Base-by-base conservation (phyloP, 2,329 filamentous ascomycete genomes). In the Aspergillus arachidicola region DNA sequence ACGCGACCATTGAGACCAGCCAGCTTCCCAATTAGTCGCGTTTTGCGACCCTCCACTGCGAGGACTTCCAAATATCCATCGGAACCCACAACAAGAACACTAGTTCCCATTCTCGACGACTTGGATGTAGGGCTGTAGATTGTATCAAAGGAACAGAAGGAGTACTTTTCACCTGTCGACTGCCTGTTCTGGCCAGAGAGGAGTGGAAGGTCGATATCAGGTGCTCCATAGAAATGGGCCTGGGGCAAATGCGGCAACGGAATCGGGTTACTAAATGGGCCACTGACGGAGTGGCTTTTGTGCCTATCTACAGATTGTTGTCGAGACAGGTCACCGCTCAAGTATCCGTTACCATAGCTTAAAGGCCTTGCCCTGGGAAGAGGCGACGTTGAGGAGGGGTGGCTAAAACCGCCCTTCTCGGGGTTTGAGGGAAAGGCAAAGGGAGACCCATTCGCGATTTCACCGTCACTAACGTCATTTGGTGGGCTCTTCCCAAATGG, bases 31-130 rank as follows among this genome's bases (percentile, higher is more conserved):
- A 93, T 80, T 26, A 87, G 84, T 60, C 92, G 90, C 59, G 92
- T 77, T 56, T 90, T 91, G 65, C 89, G 88, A 72, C 90, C 91
- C 50, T 88, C 87, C 34, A 96, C 85, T 23, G 87, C 84, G 68
- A 92, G 89, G 19, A 97, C 85, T 66, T 94, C 90, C 57, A 97
- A 74, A 1, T 89, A 89, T 48, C 92, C 92, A 74, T 96, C 91
- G 68, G 89, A 93, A 1, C 94, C 94, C 10, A 92, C 86, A 5
- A 97, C 78, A 51, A 93, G 91, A 87, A 75, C 90, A 89, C 71
- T 91, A 85, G 59, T 68, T 79, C 72, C 74, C 63, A 73, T 71
- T 32, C 73, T 75, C 4, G 72, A 71, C 19, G 72, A 60, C 66
- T 83, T 82, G 60, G 81, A 76, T 7, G 81, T 80, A 3, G 80